Evolutionary conservation across 495 filamentous ascomycete species (phyloP).

Genomic region (Podospora bellae-mahoneyi): DNA sequence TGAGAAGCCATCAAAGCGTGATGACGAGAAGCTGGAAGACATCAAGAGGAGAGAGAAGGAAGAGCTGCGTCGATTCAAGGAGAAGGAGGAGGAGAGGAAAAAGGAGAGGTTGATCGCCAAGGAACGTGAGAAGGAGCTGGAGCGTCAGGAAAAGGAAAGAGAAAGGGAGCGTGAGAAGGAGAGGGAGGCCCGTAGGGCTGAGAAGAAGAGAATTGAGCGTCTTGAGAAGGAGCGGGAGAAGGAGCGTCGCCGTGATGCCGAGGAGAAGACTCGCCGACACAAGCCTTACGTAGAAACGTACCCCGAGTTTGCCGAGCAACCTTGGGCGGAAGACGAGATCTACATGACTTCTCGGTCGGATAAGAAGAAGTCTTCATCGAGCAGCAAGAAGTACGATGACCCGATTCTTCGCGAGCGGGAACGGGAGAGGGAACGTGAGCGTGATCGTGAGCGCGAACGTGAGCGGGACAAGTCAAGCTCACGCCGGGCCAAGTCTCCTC

Average conservation of each 20-base stretch:
- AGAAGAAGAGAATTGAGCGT: conserved; percentile 16
- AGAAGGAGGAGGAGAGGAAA: conserved; percentile 24
- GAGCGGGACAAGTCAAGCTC: conserved; percentile 32
- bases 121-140: conserved; percentile 16
- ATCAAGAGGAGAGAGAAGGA: conserved; percentile 37
- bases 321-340: conserved; percentile 34
- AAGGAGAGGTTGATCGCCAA: conserved; percentile 22
- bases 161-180: conserved; percentile 28
- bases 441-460: conserved; percentile 27
- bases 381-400: conserved; percentile 38
- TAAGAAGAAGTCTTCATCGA: conserved; percentile 44
- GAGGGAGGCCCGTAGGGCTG: conserved; percentile 24
- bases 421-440: conserved; percentile 32
- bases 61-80: conserved; percentile 21
- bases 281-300: conserved; percentile 27
- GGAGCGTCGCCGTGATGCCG: conserved; percentile 29
- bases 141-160: conserved; percentile 14
- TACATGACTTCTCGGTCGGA: conserved; percentile 32
- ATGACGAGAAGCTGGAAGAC: conserved; percentile 37
- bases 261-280: conserved; percentile 37
- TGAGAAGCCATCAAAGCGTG: conserved; percentile 41
- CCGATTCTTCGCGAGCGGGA: conserved; percentile 27
- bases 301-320: conserved; percentile 6
- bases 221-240: conserved; percentile 34
- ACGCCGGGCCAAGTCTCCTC: conserved; percentile 25